Evolutionary conservation across 139 green algal species (phyloP), one percentile per base, ranked within the genome.

Genomic region (Chlorella sp.): DNA sequence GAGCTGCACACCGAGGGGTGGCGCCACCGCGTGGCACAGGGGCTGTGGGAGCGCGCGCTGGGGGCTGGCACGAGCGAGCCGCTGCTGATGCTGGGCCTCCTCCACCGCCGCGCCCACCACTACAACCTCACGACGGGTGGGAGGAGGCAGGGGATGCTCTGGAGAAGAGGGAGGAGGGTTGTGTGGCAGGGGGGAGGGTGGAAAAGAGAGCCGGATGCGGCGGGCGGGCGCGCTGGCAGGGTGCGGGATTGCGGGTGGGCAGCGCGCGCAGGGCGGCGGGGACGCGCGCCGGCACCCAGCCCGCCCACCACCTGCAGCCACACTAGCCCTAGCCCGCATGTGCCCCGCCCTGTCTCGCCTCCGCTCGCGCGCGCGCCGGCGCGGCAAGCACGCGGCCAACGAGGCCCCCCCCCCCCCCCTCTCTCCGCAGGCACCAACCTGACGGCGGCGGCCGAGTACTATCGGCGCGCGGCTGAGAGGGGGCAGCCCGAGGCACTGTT

Each of bases 61-160:
- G 62, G 8, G 2, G 5, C 8, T 5, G 41, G 51, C 45, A 17
- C 71, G 46, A 60, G 35, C 1, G 72, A 78, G 12, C 60, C 60
- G 2, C 40, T 50, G 61, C 59, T 78, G 23, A 62, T 78, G 61
- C 60, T 61, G 72, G 72, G n/a, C 33, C 72, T 72, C 50, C n/a
- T 61, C 12, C 27, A 42, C 9, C 25, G 35, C 35, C 17, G 40
- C 1, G 71, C 56, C 5, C 6, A 36, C 71, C 21, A 55, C 19
- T 45, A 27, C 3, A 58, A 58, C 0, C 58, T 77, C 29, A 9
- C 53, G 8, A 46, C 45, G n/a, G 67, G 67, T 73, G 67, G 27
- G 67, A 19, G 0, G 0, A 21, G 5, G 60, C 3, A n/a, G 29
- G 23, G 62, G 62, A 8, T 38, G 48, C 27, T 25, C 35, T 5